These are phyloP conservation scores for Dothideomycetes sp. DNA, from an alignment of 2,329 filamentous ascomycete genomes.

Conservation along the genomic window DNA sequence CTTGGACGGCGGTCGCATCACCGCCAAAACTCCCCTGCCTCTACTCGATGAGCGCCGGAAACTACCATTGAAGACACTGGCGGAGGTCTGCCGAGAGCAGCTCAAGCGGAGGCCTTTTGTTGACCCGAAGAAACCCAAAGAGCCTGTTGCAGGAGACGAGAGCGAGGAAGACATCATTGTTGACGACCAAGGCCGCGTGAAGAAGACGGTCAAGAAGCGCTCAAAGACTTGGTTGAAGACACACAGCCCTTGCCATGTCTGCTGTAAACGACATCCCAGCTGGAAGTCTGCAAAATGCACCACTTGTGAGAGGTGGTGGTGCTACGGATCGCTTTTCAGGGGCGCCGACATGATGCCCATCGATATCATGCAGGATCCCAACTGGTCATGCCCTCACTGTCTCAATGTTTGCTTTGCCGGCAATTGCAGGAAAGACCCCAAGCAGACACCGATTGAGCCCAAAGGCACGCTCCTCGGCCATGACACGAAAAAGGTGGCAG, in stretches of 20 bases:
- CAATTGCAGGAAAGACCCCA: conserved; percentile 56
- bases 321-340: conserved; percentile 85
- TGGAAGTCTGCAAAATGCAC: conserved; percentile 82
- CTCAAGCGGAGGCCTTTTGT: conserved; percentile 69
- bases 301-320: conserved; percentile 67
- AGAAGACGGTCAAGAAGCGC: conserved; percentile 53
- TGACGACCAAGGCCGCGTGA: conserved; percentile 52
- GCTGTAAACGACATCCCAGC: conserved; percentile 63
- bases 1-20: conserved; percentile 56
- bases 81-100: conserved; percentile 90
- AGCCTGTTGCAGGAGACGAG: conserved; percentile 29
- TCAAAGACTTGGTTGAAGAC: conserved; percentile 39
- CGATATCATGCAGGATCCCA: conserved; percentile 63
- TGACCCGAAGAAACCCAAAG: conserved; percentile 57
- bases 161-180: conserved; percentile 45
- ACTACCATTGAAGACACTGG: conserved; percentile 65
- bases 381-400: conserved; percentile 87
- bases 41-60: conserved; percentile 59
- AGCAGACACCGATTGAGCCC: conserved; percentile 71
- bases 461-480: conserved; percentile 82
- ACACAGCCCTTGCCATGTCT: conserved; percentile 64
- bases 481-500: conserved; percentile 80
- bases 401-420: conserved; percentile 78
- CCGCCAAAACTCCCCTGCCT: conserved; percentile 55
- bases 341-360: conserved; percentile 87